phyloP scores from a whole-genome alignment of 371 early-diverging fungal genomes.

The Parasitella parasitica region DNA sequence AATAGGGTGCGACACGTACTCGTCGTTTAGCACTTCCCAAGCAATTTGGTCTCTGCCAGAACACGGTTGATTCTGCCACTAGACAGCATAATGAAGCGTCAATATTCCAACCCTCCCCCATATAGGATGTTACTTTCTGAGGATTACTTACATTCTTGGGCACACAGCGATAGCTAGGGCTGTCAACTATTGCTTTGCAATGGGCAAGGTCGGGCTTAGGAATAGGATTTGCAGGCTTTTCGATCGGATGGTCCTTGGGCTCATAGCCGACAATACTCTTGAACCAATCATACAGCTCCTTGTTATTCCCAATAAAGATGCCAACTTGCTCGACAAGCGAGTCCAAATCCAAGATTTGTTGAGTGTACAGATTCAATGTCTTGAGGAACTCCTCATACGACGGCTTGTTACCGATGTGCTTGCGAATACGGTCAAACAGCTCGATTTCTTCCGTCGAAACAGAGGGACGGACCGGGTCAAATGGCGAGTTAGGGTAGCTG shows the following conservation, averaged over 20 bases:
- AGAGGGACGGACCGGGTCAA: constrained; percentile 33
- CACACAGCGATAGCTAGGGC: constrained; percentile 75
- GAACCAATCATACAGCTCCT: constrained; percentile 92
- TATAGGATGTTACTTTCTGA: too few species aligned
- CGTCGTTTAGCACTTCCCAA: constrained; percentile 95
- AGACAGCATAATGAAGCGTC: not conserved
- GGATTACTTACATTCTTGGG: constrained; percentile 69
- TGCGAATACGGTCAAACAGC: constrained; percentile 91
- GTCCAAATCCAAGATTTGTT: constrained; percentile 88
- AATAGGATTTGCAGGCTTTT: constrained; percentile 20
- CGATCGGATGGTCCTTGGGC: constrained; percentile 56
- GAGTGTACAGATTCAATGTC: constrained; percentile 93
- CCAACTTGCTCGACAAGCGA: constrained; percentile 82
- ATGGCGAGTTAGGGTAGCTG: constrained; percentile 15
- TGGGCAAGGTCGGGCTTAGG: constrained; percentile 66
- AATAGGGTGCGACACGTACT: constrained; percentile 94
- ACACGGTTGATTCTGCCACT: constrained; percentile 66
- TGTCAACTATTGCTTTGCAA: constrained; percentile 43
- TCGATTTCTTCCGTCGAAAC: constrained; percentile 79
- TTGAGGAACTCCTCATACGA: constrained; percentile 98
- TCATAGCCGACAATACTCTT: constrained; percentile 94
- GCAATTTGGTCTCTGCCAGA: constrained; percentile 89
- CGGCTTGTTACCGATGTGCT: constrained; percentile 78
- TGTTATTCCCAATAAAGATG: constrained; percentile 74
- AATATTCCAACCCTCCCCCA: too few species aligned